Evolutionary conservation across 306 rosid genomes (phyloP).

Genomic region (Vigna unguiculata): DNA sequence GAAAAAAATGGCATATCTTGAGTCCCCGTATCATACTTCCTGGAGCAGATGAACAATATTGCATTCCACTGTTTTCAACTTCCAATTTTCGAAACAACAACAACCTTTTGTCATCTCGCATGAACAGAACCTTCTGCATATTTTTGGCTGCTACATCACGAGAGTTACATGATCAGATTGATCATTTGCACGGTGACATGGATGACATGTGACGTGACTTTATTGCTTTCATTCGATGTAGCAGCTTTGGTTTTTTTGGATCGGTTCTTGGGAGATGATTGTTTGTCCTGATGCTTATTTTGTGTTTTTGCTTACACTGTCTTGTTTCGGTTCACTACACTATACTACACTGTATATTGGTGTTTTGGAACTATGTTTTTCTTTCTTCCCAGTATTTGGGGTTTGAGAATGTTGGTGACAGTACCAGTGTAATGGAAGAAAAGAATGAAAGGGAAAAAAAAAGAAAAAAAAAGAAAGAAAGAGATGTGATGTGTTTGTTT

Average conservation of each 20-base stretch:
- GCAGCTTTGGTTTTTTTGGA: background rate
- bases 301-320: background rate
- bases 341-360: constrained; percentile 8
- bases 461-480: background rate
- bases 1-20: constrained; percentile 46
- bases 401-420: background rate
- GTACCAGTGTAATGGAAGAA: background rate
- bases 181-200: constrained; percentile 17
- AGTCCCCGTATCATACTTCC: constrained; percentile 56
- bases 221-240: constrained; percentile 11
- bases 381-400: background rate
- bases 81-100: no score
- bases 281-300: constrained; percentile 7
- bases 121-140: background rate
- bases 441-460: background rate
- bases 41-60: constrained; percentile 46
- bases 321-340: constrained; percentile 35
- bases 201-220: constrained; percentile 12
- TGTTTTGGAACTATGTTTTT: constrained; percentile 11
- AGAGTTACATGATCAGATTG: constrained; percentile 25
- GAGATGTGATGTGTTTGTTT: background rate
- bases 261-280: background rate
- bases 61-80: background rate
- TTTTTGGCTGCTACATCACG: constrained; percentile 32
- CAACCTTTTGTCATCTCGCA: background rate